Evolutionary conservation across 2,329 filamentous ascomycete genomes (phyloP).

Genomic region (Colletotrichum eleusines): DNA sequence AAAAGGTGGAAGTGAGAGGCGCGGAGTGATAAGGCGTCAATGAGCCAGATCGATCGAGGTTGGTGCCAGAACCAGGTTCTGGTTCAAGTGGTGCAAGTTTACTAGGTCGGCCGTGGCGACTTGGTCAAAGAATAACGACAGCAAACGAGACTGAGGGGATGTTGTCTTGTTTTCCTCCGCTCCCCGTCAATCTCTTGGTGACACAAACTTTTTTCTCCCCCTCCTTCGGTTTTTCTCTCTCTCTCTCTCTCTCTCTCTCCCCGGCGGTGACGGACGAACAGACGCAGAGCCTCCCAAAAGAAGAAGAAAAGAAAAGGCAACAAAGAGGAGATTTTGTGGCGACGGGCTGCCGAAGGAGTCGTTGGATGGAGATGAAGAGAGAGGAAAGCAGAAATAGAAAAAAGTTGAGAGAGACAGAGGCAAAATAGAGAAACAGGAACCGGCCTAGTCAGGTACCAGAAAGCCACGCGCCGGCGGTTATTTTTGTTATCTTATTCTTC

Average conservation of each 20-base stretch:
- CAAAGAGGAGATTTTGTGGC: constrained; percentile 15
- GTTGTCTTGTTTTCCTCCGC: constrained; percentile 21
- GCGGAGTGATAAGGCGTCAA: constrained; percentile 34
- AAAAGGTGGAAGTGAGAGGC: constrained; percentile 6
- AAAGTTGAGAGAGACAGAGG: background rate
- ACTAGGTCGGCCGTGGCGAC: constrained; percentile 17
- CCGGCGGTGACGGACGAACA: constrained; percentile 35
- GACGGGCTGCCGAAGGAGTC: constrained; percentile 9
- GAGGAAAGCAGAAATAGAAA: background rate
- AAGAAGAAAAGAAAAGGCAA: constrained; percentile 1
- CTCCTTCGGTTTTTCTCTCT: constrained; percentile 30
- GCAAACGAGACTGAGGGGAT: constrained; percentile 13
- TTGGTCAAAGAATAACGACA: constrained; percentile 36
- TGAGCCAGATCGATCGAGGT: constrained; percentile 14
- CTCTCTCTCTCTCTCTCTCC: too few species aligned
- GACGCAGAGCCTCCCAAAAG: constrained; percentile 34
- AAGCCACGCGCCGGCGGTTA: constrained; percentile 32
- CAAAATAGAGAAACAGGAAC: constrained; percentile 17
- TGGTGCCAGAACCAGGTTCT: constrained; percentile 20
- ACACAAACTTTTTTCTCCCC: constrained; percentile 19
- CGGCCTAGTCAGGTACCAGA: constrained; percentile 12
- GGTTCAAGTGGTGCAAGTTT: constrained; percentile 25
- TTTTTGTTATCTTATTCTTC: constrained; percentile 23
- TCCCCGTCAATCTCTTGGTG: background rate
- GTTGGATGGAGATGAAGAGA: constrained; percentile 1